Base-by-base conservation (phyloP, 768 basidiomycete genomes). In the Lenzites betulinus region DNA sequence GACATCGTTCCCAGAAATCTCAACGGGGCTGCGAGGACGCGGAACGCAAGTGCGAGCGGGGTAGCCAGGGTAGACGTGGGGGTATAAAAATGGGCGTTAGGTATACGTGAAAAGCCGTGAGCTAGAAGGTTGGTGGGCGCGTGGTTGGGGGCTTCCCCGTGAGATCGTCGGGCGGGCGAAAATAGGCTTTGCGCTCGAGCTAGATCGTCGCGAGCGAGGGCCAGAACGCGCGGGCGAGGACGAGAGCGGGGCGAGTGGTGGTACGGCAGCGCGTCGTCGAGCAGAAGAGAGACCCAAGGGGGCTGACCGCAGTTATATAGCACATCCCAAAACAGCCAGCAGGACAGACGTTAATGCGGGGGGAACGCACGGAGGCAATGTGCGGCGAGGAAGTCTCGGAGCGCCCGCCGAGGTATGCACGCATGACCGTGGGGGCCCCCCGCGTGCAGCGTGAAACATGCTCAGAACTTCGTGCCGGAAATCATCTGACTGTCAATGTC, bases 401-500 rank as follows among this genome's bases (percentile, higher is more conserved):
- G 54, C 54, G 46, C 47, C 46, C 23, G 46, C 54, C 46, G 54
- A 38, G 25, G 46, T 18, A 38, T 35, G 25, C 22, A 33, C 46
- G 46, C 54, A 38, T 48, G 44, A 48, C 42, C 35, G 30, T 33
- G 30, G 30, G 6, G 30, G 30, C 25, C 44, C 22, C 3, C 36
- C 36, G 41, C 42, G 22, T 38, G 35, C n/a, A n/a, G 54, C 54
- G 35, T 47, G 44, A 33, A 43, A 46, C 22, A 20, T 36, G n/a
- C 41, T 6, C 9, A 16, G 15, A n/a, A 2, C 22, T 46, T 20
- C 26, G 25, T 18, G 16, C 18, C 30, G 43, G 52, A 3, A 44
- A 54, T 60, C 59, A 60, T 60, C 59, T 60, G 59, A 60, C 51
- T 23, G 25, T n/a, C 36, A n/a, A 36, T 15, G 36, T 33, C 23